A percentile compares a stretch with the other conserved stretches of the same genome.
phyloP scores from a whole-genome alignment of 208 protist species.

The Trypanosoma theileri region DNA sequence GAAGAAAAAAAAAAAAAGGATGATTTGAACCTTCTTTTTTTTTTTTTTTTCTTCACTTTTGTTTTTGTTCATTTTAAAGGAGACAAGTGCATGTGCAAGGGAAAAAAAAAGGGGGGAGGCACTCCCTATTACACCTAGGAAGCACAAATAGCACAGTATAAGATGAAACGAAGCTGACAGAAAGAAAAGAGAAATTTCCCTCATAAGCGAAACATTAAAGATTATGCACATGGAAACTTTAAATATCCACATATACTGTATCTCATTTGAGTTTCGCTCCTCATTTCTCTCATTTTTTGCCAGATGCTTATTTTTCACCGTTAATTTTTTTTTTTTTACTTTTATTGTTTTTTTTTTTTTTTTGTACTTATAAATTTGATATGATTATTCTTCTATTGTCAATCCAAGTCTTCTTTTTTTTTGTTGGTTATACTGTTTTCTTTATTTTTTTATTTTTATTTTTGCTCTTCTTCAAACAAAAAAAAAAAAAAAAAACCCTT shows the following conservation, averaged over 20 bases:
- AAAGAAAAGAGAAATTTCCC: background rate
- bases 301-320: background rate
- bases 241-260: slow-evolving; percentile 1
- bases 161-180: no score
- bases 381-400: slow-evolving; percentile 19
- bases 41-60: no score
- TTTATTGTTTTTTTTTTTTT: slow-evolving; percentile 14
- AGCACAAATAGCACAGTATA: no score
- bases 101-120: no score
- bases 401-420: slow-evolving; percentile 2
- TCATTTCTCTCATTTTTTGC: slow-evolving; percentile 9
- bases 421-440: slow-evolving; percentile 2
- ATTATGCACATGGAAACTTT: no score
- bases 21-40: no score
- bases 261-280: slow-evolving; percentile 9
- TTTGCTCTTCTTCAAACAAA: slow-evolving; percentile 1
- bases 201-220: background rate
- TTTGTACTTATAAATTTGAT: slow-evolving; percentile 5
- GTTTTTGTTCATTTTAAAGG: no score
- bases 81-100: no score
- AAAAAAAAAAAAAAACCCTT: slow-evolving; percentile 6
- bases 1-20: background rate
- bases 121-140: no score
- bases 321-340: background rate
- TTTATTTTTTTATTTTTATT: slow-evolving; percentile 2